Evolutionary conservation across 1,139 yeast species (phyloP), one percentile per base, ranked within the genome.

Genomic region (Kodamaea ohmeri): DNA sequence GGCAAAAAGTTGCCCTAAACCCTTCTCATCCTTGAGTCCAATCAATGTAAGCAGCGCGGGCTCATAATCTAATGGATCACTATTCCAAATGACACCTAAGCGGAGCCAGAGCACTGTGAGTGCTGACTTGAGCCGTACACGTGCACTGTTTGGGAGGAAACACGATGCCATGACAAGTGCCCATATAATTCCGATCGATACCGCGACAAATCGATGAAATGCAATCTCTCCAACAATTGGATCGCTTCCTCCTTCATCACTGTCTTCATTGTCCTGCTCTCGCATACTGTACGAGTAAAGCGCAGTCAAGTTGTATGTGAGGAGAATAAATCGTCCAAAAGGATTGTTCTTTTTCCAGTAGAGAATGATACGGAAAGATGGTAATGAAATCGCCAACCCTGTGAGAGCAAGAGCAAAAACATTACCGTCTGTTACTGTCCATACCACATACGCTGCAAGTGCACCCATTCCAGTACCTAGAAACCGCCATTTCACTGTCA

Each of bases 81-180:
- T 67, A 49, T 81, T 82, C 95, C 95, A 86, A n/a, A 81, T 72
- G 20, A 86, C 71, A 0, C 95, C 96, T 70, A 87, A 70, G 37
- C 89, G 65, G 32, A 87, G 62, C 95, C 95, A 87, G 20, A 85
- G 65, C 1, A 80, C 63, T 0, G 88, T 75, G 19, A 86, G 57
- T 0, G 87, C 87, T 24, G 70, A 68, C 45, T 84, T 78, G 40
- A 86, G 63, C 38, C 89, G 65, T 9, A 78, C 65, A 34, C 95
- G 65, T 0, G 95, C 95, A 52, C 87, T 79, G 52, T 80, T 81
- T 4, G 95, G 95, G 42, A 85, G 68, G 39, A 87, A 72, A 1
- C 76, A 64, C 20, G 80, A 63, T 0, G 83, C 80, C 63, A 86
- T 75, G 2, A 77, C 55, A 12, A 87, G 64, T 0, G 95, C 94